phyloP scores from a whole-genome alignment of 2,329 filamentous ascomycete genomes.

The Cucurbitaria berberidis region DNA sequence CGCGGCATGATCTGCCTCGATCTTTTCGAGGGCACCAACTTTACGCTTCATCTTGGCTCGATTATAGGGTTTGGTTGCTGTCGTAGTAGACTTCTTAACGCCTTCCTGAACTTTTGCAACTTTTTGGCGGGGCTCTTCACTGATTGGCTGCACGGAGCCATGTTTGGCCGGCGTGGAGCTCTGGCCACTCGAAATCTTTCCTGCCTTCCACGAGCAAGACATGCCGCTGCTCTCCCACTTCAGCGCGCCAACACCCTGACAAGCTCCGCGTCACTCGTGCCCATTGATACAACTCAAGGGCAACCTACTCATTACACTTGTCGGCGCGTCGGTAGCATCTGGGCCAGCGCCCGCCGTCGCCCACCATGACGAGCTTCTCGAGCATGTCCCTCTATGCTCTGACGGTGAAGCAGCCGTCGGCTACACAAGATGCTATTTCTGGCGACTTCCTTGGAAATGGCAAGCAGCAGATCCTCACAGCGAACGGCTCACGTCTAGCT shows the following conservation, averaged over 20 bases:
- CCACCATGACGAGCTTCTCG: conserved; percentile 91
- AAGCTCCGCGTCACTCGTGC: not conserved
- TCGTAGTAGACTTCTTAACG: not conserved
- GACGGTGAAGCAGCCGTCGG: conserved; percentile 90
- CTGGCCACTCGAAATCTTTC: conserved; percentile 8
- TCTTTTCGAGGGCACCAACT: conserved; percentile 90
- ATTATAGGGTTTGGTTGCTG: not conserved
- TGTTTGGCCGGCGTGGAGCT: conserved; percentile 20
- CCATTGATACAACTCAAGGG: not conserved
- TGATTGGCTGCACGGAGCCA: conserved; percentile 19
- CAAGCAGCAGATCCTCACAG: conserved; percentile 96
- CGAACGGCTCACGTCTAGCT: conserved; percentile 86
- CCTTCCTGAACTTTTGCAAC: conserved; percentile 17
- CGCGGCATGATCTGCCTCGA: conserved; percentile 76
- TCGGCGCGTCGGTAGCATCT: conserved; percentile 26
- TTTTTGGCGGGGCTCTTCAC: conserved; percentile 23
- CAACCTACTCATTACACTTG: not conserved
- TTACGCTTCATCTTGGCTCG: conserved; percentile 76
- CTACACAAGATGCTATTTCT: conserved; percentile 86
- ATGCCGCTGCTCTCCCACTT: not conserved
- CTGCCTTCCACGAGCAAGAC: not conserved
- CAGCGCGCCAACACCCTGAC: conserved; percentile 11
- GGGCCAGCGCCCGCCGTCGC: conserved; percentile 44
- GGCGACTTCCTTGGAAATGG: conserved; percentile 96
- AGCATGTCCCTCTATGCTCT: conserved; percentile 99